These are phyloP conservation scores for Salvia sclarea DNA, from an alignment of 305 asterid genomes.

Conservation along the genomic window DNA sequence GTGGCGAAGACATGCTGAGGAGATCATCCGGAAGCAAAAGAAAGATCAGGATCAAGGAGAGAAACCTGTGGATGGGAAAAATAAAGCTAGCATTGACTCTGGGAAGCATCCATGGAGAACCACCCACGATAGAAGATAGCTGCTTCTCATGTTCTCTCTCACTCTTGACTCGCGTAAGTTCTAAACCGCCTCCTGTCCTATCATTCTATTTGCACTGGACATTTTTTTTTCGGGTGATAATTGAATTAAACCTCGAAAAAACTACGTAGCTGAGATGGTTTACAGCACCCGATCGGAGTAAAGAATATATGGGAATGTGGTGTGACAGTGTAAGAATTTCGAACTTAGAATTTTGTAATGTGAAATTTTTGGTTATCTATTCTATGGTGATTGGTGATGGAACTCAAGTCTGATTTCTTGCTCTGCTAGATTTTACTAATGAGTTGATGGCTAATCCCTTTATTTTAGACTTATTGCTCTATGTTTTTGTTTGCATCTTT, in stretches of 20 bases:
- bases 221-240: slow-evolving; percentile 1
- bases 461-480: no score
- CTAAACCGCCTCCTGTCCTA: not conserved
- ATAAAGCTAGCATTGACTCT: slow-evolving; percentile 47
- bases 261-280: slow-evolving; percentile 1
- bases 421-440: not conserved
- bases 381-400: not conserved
- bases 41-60: slow-evolving; percentile 45
- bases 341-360: slow-evolving; percentile 7
- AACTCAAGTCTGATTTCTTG: not conserved
- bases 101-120: slow-evolving; percentile 51
- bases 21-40: slow-evolving; percentile 67
- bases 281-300: not conserved
- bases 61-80: slow-evolving; percentile 51
- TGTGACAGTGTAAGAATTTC: slow-evolving; percentile 9
- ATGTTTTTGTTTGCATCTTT: no score
- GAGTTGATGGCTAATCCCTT: not conserved
- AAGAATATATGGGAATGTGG: not conserved
- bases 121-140: slow-evolving; percentile 53
- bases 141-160: not conserved
- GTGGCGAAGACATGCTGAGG: slow-evolving; percentile 87
- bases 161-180: not conserved
- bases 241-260: slow-evolving; percentile 1
- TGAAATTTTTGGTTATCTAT: slow-evolving; percentile 13
- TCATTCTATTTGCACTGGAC: not conserved